Conservation (phyloP, 129 eudicot genomes). For the Chrysanthemum makinoi region DNA sequence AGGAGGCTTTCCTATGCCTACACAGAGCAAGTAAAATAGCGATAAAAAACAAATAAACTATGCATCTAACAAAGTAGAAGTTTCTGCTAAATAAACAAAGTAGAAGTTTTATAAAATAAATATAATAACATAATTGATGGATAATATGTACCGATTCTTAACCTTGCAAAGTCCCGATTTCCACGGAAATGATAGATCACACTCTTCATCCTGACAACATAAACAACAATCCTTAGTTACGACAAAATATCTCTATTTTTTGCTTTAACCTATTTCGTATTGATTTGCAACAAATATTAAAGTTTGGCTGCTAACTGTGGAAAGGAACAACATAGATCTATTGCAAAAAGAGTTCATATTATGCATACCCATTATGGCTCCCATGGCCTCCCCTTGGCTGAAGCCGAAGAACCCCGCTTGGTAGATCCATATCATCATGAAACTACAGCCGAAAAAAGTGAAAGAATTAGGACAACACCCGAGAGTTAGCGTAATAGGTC, state of each 20-base stretch:
- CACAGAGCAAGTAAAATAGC: not conserved
- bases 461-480: not conserved
- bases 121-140: not conserved
- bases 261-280: not conserved
- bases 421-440: constrained; percentile 87
- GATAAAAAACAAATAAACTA: not conserved
- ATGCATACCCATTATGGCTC: constrained; percentile 77
- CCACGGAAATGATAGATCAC: constrained; percentile 78
- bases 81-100: no score
- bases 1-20: constrained; percentile 92
- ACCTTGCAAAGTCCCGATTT: constrained; percentile 69
- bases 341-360: not conserved
- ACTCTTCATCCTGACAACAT: constrained; percentile 59
- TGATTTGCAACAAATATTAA: not conserved
- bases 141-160: constrained; percentile 66
- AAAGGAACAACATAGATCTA: not conserved
- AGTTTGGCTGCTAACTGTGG: not conserved
- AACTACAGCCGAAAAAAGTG: constrained; percentile 39
- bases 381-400: constrained; percentile 68
- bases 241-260: no score
- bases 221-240: no score
- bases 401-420: constrained; percentile 90
- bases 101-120: not conserved
- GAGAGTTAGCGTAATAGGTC: not conserved
- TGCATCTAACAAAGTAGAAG: constrained; percentile 1